Conservation (phyloP, 306 rosid genomes). For the Ochetophila trinervis region DNA sequence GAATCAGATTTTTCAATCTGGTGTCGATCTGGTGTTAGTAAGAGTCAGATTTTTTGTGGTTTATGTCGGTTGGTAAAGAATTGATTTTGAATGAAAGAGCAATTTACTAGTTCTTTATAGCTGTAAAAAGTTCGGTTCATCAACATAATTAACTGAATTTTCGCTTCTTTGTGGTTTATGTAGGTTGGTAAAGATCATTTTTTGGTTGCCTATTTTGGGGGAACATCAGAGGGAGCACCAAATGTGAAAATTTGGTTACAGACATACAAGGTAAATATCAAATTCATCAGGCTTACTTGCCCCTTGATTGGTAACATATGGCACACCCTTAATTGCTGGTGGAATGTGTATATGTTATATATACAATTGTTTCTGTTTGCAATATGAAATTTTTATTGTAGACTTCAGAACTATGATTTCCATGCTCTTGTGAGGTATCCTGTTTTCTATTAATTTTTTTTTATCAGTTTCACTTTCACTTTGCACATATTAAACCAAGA, state of each 20-base stretch:
- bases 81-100: background rate
- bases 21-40: too few relatives aligned
- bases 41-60: too few relatives aligned
- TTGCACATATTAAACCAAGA: background rate
- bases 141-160: background rate
- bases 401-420: too few relatives aligned
- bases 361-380: too few relatives aligned
- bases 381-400: too few relatives aligned
- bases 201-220: slow-evolving; percentile 85
- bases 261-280: slow-evolving; percentile 57
- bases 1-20: too few relatives aligned
- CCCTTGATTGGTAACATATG: too few relatives aligned
- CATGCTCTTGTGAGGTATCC: background rate
- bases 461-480: background rate
- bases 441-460: background rate
- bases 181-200: slow-evolving; percentile 73
- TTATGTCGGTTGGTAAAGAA: too few relatives aligned
- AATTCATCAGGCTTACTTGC: too few relatives aligned
- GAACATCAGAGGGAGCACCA: slow-evolving; percentile 66
- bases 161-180: slow-evolving; percentile 24
- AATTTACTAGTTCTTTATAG: background rate
- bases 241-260: slow-evolving; percentile 96
- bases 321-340: too few relatives aligned
- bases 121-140: background rate
- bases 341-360: too few relatives aligned